These are phyloP conservation scores for Ganoderma leucocontextum DNA, from an alignment of 1,284 basidiomycete genomes.

Conservation along the genomic window DNA sequence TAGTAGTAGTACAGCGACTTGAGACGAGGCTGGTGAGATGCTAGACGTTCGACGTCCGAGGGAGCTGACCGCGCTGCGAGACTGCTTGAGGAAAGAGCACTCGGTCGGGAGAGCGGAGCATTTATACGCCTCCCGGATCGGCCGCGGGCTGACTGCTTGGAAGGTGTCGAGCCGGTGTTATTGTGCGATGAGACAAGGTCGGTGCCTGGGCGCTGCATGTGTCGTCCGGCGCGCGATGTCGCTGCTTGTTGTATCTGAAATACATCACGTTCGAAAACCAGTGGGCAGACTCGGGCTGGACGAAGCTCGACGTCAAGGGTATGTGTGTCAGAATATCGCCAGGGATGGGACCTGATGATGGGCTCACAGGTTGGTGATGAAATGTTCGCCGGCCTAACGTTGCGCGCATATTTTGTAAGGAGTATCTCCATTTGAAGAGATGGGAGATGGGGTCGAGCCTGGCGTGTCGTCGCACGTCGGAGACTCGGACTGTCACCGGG, in stretches of 20 bases:
- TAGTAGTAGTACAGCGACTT: slow-evolving; percentile 15
- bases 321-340: slow-evolving; percentile 8
- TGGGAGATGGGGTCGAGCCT: neutral
- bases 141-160: neutral
- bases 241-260: neutral
- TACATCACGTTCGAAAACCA: neutral
- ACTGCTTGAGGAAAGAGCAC: slow-evolving; percentile 19
- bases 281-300: neutral
- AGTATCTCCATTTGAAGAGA: neutral
- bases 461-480: too few species aligned
- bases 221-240: neutral
- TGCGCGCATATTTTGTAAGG: neutral
- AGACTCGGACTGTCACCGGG: neutral
- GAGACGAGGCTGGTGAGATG: slow-evolving; percentile 13
- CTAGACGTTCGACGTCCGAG: slow-evolving; percentile 31
- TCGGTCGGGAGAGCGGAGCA: slow-evolving; percentile 1
- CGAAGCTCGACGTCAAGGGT: neutral
- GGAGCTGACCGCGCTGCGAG: slow-evolving; percentile 33
- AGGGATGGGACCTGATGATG: neutral
- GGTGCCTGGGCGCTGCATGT: slow-evolving; percentile 3
- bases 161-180: neutral
- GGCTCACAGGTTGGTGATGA: neutral
- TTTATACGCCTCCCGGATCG: slow-evolving; percentile 4
- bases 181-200: neutral
- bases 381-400: neutral